phyloP scores from a whole-genome alignment of 192 early-diverging fungal genomes.

The Rhizoclosmatium sp. region DNA sequence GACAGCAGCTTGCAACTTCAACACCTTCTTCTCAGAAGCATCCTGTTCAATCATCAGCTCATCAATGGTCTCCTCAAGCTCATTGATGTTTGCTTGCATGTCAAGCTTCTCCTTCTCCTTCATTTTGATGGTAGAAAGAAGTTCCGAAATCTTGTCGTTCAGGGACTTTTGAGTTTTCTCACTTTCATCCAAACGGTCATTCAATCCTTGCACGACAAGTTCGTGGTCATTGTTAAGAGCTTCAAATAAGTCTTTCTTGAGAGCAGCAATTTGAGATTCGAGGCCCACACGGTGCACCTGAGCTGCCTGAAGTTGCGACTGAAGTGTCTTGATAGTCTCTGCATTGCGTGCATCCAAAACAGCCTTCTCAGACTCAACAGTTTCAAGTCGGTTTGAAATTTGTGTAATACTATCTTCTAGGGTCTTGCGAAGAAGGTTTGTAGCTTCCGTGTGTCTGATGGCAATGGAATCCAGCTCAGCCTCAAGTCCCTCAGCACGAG shows the following conservation, averaged over 20 bases:
- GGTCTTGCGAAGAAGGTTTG: neutral
- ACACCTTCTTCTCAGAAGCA: slow-evolving; percentile 21
- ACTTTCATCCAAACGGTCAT: neutral
- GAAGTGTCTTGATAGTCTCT: neutral
- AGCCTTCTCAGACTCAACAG: slow-evolving; percentile 7
- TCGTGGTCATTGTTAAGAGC: slow-evolving; percentile 37
- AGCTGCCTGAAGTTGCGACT: neutral
- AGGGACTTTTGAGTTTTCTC: neutral
- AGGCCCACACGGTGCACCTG: neutral
- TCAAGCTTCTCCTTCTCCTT: slow-evolving; percentile 31
- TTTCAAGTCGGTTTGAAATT: slow-evolving; percentile 1
- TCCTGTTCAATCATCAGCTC: slow-evolving; percentile 36
- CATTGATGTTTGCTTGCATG: slow-evolving; percentile 20
- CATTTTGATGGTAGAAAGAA: slow-evolving; percentile 19
- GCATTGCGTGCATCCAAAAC: slow-evolving; percentile 7
- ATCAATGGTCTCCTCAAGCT: slow-evolving; percentile 38
- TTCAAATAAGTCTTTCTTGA: slow-evolving; percentile 25
- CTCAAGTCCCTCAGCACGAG: slow-evolving; percentile 22
- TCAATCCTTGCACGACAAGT: neutral
- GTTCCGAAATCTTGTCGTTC: slow-evolving; percentile 25
- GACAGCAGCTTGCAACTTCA: slow-evolving; percentile 29
- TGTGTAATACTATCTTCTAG: slow-evolving; percentile 4
- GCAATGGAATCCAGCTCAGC: neutral
- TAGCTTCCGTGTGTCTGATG: neutral
- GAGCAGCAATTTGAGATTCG: neutral